phyloP scores from a whole-genome alignment of 768 basidiomycete genomes.

The Lentinula boryana region DNA sequence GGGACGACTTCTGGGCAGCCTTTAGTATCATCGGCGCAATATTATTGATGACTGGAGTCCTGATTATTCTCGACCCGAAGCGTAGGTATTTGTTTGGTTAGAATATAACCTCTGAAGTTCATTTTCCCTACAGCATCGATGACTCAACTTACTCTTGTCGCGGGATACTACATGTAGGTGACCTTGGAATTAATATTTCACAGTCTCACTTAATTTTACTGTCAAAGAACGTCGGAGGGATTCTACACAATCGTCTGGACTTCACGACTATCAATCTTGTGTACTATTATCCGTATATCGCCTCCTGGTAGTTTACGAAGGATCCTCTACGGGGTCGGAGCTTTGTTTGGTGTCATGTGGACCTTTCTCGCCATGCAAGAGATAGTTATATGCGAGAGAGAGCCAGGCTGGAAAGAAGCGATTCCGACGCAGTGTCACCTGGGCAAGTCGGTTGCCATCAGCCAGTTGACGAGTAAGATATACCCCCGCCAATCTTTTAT shows the following conservation, averaged over 20 bases:
- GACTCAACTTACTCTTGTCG: not conserved
- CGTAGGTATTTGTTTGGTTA: not conserved
- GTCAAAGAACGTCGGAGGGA: not conserved
- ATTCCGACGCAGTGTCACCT: constrained; percentile 1
- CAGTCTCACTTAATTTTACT: not conserved
- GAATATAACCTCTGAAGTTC: not conserved
- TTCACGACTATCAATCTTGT: not conserved
- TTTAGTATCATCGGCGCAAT: not conserved
- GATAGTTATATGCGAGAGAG: not conserved
- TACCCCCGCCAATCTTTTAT: too few relatives aligned
- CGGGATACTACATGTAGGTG: not conserved
- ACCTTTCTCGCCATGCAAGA: not conserved
- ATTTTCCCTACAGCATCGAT: not conserved
- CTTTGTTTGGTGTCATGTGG: not conserved
- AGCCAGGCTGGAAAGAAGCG: not conserved
- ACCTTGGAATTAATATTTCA: not conserved
- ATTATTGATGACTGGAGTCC: not conserved
- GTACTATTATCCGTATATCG: not conserved
- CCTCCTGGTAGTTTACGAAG: not conserved
- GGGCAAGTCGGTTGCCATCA: not conserved
- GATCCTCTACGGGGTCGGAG: not conserved
- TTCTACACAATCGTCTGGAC: constrained; percentile 3
- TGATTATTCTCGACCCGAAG: not conserved
- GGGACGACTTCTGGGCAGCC: constrained; percentile 2
- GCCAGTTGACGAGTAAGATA: not conserved